Evolutionary conservation across 139 green algal species (phyloP).

Genomic region (Coelastrella sp.): DNA sequence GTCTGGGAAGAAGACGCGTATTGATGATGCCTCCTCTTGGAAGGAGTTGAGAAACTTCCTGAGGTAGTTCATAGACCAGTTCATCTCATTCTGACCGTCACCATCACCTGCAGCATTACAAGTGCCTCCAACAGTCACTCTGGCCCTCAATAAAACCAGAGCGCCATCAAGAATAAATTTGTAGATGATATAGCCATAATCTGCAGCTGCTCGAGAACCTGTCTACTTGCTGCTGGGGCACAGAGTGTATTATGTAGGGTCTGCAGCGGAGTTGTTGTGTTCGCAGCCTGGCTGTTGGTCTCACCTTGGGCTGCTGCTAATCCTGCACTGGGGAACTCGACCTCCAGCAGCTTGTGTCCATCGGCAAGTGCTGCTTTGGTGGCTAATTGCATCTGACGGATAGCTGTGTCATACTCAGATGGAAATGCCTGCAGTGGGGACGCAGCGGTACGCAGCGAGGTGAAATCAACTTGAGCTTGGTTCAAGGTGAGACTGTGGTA

Average conservation of each 20-base stretch:
- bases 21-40: constrained; percentile 55
- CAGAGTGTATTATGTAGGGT: too few species aligned
- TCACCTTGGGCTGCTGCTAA: constrained; percentile 56
- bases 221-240: too few species aligned
- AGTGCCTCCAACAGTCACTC: background rate
- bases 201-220: too few species aligned
- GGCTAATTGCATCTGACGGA: constrained; percentile 66
- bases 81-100: constrained; percentile 83
- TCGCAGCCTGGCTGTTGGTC: background rate
- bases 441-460: too few species aligned
- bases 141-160: too few species aligned
- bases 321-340: constrained; percentile 70
- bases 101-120: constrained; percentile 61
- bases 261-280: too few species aligned
- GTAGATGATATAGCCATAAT: too few species aligned
- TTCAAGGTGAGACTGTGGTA: background rate
- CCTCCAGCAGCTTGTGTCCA: constrained; percentile 67
- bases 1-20: constrained; percentile 84
- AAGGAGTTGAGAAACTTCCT: constrained; percentile 69
- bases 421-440: constrained; percentile 56
- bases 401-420: constrained; percentile 59
- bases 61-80: constrained; percentile 61
- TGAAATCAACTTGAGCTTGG: background rate
- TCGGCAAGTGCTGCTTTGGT: constrained; percentile 62
- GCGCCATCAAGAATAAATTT: too few species aligned